A percentile compares a stretch with the other conserved stretches of the same genome.
These are phyloP conservation scores for Monosporascus sp. DNA, from an alignment of 2,329 filamentous ascomycete genomes.

Conservation along the genomic window DNA sequence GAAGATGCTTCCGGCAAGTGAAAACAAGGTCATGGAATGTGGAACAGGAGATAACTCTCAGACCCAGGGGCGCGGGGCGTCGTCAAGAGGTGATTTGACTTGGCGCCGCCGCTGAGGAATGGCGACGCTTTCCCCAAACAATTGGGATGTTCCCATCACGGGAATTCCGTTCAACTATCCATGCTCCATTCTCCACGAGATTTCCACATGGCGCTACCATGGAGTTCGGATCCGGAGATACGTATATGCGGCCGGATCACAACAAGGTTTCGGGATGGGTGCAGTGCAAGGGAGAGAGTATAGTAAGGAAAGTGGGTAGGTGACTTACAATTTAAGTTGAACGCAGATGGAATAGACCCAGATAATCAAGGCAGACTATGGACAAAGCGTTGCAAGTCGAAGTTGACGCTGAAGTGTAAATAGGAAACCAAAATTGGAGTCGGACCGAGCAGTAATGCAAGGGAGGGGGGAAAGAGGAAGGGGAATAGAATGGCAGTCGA, in stretches of 20 bases:
- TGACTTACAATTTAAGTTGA: no score
- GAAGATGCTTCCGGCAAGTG: slow-evolving; percentile 10
- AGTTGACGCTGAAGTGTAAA: neutral
- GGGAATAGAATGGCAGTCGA: slow-evolving; percentile 9
- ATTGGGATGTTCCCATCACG: slow-evolving; percentile 3
- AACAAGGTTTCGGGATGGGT: no score
- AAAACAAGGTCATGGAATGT: slow-evolving; percentile 15
- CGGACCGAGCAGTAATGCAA: slow-evolving; percentile 3
- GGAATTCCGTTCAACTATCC: slow-evolving; percentile 5
- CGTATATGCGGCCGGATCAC: no score
- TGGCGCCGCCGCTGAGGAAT: slow-evolving; percentile 17
- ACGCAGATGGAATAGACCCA: no score
- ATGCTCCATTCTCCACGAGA: slow-evolving; percentile 1
- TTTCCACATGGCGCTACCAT: no score
- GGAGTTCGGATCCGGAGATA: no score
- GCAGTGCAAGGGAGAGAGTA: no score
- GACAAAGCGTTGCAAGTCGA: neutral
- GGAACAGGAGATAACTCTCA: slow-evolving; percentile 15
- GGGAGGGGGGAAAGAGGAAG: slow-evolving; percentile 5
- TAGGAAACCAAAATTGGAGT: neutral
- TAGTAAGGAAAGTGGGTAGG: no score
- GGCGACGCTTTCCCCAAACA: slow-evolving; percentile 14
- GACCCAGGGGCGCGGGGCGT: slow-evolving; percentile 16
- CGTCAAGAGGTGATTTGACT: slow-evolving; percentile 23
- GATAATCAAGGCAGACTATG: no score